Percentiles rank a stretch among this genome's conserved stretches.
These are phyloP conservation scores for Otatea glauca DNA, from an alignment of 176 grass and related monocot genomes.

Conservation along the genomic window DNA sequence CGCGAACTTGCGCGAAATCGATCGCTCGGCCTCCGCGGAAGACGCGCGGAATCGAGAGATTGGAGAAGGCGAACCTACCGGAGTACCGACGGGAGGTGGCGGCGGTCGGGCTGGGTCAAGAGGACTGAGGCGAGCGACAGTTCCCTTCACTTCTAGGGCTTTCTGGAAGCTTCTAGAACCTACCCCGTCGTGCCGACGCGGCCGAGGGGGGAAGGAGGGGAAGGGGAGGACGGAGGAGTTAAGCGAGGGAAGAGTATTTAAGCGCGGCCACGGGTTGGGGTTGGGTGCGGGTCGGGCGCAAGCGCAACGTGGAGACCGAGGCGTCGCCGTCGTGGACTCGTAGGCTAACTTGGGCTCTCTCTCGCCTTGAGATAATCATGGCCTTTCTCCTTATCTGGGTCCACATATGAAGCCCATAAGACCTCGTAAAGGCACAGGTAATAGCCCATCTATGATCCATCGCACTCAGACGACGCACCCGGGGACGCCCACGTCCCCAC, in stretches of 20 bases:
- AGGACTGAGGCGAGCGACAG: not conserved
- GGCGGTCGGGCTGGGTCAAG: not conserved
- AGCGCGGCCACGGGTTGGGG: not conserved
- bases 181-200: not conserved
- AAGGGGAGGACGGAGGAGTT: not conserved
- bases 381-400: too few relatives aligned
- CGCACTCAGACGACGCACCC: too few relatives aligned
- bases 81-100: not conserved
- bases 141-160: not conserved
- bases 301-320: too few relatives aligned
- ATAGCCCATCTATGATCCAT: too few relatives aligned
- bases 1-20: not conserved
- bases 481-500: too few relatives aligned
- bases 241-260: not conserved
- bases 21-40: not conserved
- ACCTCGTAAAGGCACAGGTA: too few relatives aligned
- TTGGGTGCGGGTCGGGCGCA: too few relatives aligned
- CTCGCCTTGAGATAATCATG: too few relatives aligned
- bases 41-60: not conserved
- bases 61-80: not conserved
- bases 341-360: too few relatives aligned
- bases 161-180: not conserved
- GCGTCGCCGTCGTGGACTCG: too few relatives aligned
- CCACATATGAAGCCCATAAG: too few relatives aligned
- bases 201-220: not conserved